Evolutionary conservation across 768 basidiomycete species (phyloP), one percentile per base, ranked within the genome.

Genomic region (Suillus paluster): DNA sequence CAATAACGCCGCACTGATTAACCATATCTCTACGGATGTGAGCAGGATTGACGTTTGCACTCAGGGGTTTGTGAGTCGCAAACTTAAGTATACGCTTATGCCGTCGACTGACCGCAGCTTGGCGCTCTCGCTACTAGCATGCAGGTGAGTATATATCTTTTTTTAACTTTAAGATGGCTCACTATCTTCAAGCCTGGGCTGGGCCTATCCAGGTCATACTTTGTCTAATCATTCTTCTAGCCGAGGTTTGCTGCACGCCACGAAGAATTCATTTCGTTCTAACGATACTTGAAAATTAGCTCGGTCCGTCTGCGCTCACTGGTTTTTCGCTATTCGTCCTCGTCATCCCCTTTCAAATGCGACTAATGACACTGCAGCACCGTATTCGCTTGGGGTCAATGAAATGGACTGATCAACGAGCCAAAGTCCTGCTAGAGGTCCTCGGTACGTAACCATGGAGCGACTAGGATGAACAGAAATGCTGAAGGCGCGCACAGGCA

Each of bases 271-370:
- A 6, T 19, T 15, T 7, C 9, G 5, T 25, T 27, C 36, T 17
- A n/a, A 60, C 49, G 17, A 38, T 9, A 45, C n/a, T 27, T 58
- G 14, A 15, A 60, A 36, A 50, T 63, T 42, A 90, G 86, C 81
- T 91, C 44, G 89, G 89, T 0, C 86, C 87, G 1, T 87, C 88
- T 2, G 88, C 89, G 0, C 76, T 91, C 7, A 87, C 88, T 5
- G 90, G 90, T 0, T 90, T 91, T 70, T 81, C 84, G 0, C 74
- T 90, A 0, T 90, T 91, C 68, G 66, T 88, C 38, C 63, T 89
- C 53, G 77, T 90, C 27, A 83, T 83, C 3, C 89, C 89, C 0
- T 68, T 91, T 12, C 87, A 89, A 73, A 83, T 86, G 59, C 80
- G 82, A 33, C 80, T 87, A 17, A 90, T 89, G 86, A 78, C 83